Evolutionary conservation across 805 yeast species (phyloP), one percentile per base, ranked within the genome.

Genomic region (Saccharomyces paradoxus): DNA sequence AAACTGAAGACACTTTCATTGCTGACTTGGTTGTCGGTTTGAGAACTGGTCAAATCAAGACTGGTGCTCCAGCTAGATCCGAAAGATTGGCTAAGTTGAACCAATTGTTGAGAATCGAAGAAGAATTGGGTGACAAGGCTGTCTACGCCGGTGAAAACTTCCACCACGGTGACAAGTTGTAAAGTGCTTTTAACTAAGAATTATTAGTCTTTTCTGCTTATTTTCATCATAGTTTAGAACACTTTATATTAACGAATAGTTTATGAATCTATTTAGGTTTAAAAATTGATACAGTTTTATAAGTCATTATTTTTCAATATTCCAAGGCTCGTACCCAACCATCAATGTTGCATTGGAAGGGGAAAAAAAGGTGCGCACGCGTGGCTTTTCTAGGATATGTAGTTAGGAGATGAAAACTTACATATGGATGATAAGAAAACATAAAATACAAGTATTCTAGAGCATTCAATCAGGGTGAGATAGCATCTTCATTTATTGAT

Each of bases 1-100:
- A 92, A 84, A 91, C 97, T 66, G 99, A 94, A 82, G 99, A 94
- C 80, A 86, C 95, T 71, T 86, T 89, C 81, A 92, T 92, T 77
- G 98, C 99, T 72, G 98, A 92, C 79, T 83, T 92, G 74, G 81
- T 89, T 71, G 99, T 94, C 70, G 98, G 98, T 82, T 83, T 92
- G 77, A 89, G 97, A 86, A 70, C 96, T 65, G 99, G 97, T 76
- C 98, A 92, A 83, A 88, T 92, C 79, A 92, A 92, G 91, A 89
- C 97, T 67, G 99, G 99, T 86, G 98, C 99, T 74, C 98, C 98
- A 74, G 96, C 97, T 68, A 91, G 99, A 83, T 89, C 97, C 66
- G 99, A 92, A 83, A 92, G 99, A 86, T 86, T 94, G 78, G 98
- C 98, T 76, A 92, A 92, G 82, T 85, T 87, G 77, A 92, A 92